Evolutionary conservation across 208 protist species (phyloP), one percentile per base, ranked within the genome.

Genomic region (Acanthamoeba lenticulata): DNA sequence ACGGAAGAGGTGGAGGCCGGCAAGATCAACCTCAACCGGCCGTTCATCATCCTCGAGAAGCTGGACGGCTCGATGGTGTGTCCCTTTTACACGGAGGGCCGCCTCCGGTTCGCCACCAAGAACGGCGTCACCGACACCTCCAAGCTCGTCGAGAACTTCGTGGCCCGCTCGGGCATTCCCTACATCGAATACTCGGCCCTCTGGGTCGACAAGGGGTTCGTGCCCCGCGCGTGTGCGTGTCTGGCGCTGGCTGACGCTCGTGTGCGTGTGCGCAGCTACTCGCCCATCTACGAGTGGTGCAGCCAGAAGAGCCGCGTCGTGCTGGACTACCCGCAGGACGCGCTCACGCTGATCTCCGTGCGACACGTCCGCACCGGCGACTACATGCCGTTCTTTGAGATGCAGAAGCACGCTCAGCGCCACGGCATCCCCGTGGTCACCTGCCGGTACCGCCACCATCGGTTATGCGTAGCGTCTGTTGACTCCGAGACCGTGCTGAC

Each of bases 281-380:
- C 83, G 29, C 83, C 83, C 83, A 90, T 90, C n/a, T 90, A 90
- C 32, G 83, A 90, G 83, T 90, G 83, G 83, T 90, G 83, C 49
- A 90, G 83, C 49, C 44, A 90, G 32, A 90, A 90, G 83, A 67
- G 34, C 11, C 44, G 83, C 19, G 83, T 90, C 19, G 83, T 90
- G 83, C 52, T 90, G 2, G 83, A 90, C 52, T 90, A 90, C 36
- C 83, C 83, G 6, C 2, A 44, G 72, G 72, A 90, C 27, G 29
- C 83, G 6, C 52, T 90, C 24, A 90, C 83, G 27, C 49, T 90
- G 29, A 67, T 90, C 17, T 90, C 49, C 15, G 49, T 90, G 44
- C 42, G 83, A 9, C 83, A 90, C 83, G 52, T 90, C 0, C 42
- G 3, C 32, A 69, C 83, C 1, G 83, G 83, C 0, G 83, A 90